Percentiles rank a stretch among this genome's conserved stretches.
These are phyloP conservation scores for Secale cereale DNA, from an alignment of 176 grass and related monocot species.

Conservation along the genomic window DNA sequence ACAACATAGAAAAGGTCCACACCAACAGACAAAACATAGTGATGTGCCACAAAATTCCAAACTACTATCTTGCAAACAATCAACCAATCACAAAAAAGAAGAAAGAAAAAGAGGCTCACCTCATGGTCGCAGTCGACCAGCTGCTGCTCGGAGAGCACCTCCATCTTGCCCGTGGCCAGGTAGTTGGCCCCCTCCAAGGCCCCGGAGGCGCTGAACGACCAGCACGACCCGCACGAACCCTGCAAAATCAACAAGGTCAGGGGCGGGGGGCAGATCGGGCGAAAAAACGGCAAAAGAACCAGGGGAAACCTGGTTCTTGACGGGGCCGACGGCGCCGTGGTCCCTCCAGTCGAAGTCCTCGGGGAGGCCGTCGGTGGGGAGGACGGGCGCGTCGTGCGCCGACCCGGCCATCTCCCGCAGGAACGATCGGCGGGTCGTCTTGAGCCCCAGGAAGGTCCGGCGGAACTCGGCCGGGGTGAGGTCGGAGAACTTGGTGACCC, in stretches of 20 bases:
- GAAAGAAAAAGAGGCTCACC: conserved; percentile 21
- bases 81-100: conserved; percentile 13
- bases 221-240: conserved; percentile 91
- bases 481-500: conserved; percentile 89
- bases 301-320: conserved; percentile 76
- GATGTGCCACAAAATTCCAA: conserved; percentile 6
- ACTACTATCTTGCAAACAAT: conserved; percentile 3
- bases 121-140: conserved; percentile 86
- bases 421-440: conserved; percentile 33
- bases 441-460: conserved; percentile 61
- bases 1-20: background rate
- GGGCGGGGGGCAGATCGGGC: background rate
- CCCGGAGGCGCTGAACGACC: conserved; percentile 82
- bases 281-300: background rate
- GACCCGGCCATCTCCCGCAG: conserved; percentile 32
- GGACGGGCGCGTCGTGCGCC: conserved; percentile 59
- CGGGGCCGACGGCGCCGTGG: conserved; percentile 65
- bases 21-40: conserved; percentile 25
- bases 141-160: conserved; percentile 84
- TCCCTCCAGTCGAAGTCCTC: conserved; percentile 89
- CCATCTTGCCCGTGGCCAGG: conserved; percentile 66
- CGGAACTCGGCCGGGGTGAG: conserved; percentile 86
- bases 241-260: conserved; percentile 25
- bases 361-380: conserved; percentile 75
- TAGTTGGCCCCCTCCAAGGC: conserved; percentile 88